Evolutionary conservation across 1,139 yeast genomes (phyloP), one percentile per base, ranked within the genome.

Genomic region (Ogataea hybrid): DNA sequence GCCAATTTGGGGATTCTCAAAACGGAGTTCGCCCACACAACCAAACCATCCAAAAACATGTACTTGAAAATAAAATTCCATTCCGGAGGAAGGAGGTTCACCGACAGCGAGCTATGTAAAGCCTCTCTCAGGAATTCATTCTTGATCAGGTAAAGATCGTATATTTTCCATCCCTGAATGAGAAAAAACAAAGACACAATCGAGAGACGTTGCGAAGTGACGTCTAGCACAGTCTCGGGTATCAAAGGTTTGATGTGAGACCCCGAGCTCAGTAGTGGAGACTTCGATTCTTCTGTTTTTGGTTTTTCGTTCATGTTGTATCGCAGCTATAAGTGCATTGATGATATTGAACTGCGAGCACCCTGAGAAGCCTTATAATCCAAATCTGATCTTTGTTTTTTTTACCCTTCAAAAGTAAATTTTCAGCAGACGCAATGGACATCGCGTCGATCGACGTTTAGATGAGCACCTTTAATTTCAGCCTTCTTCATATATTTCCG

Each of bases 111-210:
- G 48, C 58, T 47, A 64, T 63, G 54, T 50, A 67, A 39, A 8
- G 51, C 30, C 12, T 51, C 59, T 18, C 61, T 46, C 16, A 58
- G 36, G 2, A 35, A 28, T 5, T 48, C 60, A 52, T 70, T 54
- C 63, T 70, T 67, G 37, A 75, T 56, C 32, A 73, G 59, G 20
- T 76, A 58, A 28, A 86, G 67, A 58, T 89, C 96, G 56, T 84
- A 86, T 1, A 86, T 46, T 59, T 92, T 92, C 76, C 84, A 85
- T 18, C 88, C 78, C 61, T 90, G 97, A 16, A 90, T 70, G 37
- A 85, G 69, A 3, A 77, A 67, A 58, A 89, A 86, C n/a, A 85
- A 49, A 3, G 87, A 76, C 18, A 81, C 64, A 6, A 81, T 73
- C 42, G 85, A 72, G 35, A 79, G 63, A 50, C 96, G 67, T 62